phyloP scores from a whole-genome alignment of 2,329 filamentous ascomycete genomes.

The Cladobotryum mycophilum region DNA sequence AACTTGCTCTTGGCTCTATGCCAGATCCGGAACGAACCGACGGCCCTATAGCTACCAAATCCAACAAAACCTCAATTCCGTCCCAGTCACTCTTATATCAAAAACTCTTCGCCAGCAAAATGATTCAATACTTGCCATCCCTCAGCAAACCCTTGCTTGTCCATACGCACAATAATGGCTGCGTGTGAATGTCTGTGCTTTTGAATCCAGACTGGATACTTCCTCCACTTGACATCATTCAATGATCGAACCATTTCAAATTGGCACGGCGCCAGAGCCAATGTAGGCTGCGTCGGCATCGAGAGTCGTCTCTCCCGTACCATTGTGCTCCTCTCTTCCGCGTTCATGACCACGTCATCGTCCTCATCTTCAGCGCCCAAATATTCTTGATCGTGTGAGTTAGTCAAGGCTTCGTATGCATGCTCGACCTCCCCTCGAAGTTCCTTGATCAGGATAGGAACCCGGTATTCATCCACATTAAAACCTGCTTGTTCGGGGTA shows the following conservation, averaged over 20 bases:
- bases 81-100: conserved; percentile 18
- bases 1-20: no score
- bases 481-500: conserved; percentile 67
- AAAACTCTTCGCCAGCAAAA: conserved; percentile 72
- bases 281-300: conserved; percentile 52
- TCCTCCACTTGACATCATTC: conserved; percentile 58
- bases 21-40: neutral
- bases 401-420: conserved; percentile 67
- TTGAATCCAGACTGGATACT: conserved; percentile 67
- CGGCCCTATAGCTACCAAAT: neutral
- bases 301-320: conserved; percentile 36
- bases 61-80: neutral
- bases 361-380: conserved; percentile 51
- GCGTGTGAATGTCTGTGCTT: conserved; percentile 78
- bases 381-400: conserved; percentile 63
- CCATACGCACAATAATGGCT: conserved; percentile 75
- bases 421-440: conserved; percentile 71
- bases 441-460: conserved; percentile 69
- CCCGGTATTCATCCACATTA: conserved; percentile 63
- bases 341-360: conserved; percentile 27
- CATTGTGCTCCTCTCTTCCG: conserved; percentile 36
- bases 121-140: conserved; percentile 73
- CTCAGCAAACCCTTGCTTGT: conserved; percentile 63
- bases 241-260: conserved; percentile 79
- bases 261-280: conserved; percentile 73